These are phyloP conservation scores for Populus trichocarpa DNA, from an alignment of 441 rosid species.

Conservation along the genomic window DNA sequence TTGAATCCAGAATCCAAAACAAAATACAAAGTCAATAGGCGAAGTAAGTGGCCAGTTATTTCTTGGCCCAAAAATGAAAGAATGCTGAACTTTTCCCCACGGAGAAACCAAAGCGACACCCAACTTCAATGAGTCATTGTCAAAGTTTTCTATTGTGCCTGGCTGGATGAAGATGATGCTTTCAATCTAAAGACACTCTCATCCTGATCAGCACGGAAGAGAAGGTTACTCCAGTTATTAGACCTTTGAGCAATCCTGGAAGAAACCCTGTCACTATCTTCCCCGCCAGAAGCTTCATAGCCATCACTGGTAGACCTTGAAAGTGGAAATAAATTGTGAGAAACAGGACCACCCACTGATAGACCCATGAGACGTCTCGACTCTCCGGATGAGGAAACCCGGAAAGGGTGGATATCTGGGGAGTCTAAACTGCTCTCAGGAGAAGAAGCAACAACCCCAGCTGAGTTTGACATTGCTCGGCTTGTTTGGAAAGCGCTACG, in stretches of 20 bases:
- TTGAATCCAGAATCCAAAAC: conserved; percentile 12
- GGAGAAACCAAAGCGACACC: conserved; percentile 14
- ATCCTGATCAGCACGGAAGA: conserved; percentile 49
- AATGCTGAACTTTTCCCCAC: conserved; percentile 27
- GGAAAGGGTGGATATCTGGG: conserved; percentile 86
- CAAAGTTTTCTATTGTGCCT: conserved; percentile 41
- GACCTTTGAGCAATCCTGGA: conserved; percentile 66
- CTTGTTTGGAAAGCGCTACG: conserved; percentile 94
- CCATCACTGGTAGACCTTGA: conserved; percentile 98
- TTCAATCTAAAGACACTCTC: conserved; percentile 46
- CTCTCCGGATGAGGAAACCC: conserved; percentile 77
- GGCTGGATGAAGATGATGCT: conserved; percentile 50
- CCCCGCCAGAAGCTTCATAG: conserved; percentile 98
- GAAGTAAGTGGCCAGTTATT: conserved; percentile 8
- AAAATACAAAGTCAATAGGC: conserved; percentile 15
- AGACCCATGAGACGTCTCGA: conserved; percentile 57
- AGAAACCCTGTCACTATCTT: conserved; percentile 95
- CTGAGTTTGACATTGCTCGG: conserved; percentile 72
- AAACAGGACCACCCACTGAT: conserved; percentile 40
- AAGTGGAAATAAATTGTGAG: conserved; percentile 59
- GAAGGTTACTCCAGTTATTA: conserved; percentile 53
- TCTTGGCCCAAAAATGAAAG: conserved; percentile 45
- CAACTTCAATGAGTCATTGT: conserved; percentile 16
- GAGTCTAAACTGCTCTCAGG: conserved; percentile 98
- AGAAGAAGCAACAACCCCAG: conserved; percentile 69